Conservation (phyloP, 768 basidiomycete genomes). For the Lepiota brunneoincarnata region DNA sequence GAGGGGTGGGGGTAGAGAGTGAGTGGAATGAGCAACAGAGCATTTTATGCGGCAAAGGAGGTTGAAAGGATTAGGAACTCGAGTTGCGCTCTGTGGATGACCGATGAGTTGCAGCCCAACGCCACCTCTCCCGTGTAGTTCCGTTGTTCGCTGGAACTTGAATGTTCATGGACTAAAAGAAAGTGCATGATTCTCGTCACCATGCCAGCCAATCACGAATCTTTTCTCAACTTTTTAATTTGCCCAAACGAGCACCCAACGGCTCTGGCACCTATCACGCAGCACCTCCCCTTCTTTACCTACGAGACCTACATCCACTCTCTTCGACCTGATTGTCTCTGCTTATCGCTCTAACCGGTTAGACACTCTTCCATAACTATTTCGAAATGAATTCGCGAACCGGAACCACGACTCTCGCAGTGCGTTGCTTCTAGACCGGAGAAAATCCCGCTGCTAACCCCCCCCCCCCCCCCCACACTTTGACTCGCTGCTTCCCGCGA, state of each 20-base stretch:
- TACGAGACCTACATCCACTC: not conserved
- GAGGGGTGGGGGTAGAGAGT: not conserved
- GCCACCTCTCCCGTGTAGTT: too few species aligned
- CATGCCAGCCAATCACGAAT: not conserved
- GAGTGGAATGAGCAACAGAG: not conserved
- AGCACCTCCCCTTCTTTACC: not conserved
- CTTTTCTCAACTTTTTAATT: too few species aligned
- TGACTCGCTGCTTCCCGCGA: too few species aligned
- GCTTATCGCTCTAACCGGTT: not conserved
- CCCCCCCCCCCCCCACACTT: too few species aligned
- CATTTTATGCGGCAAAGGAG: constrained; percentile 9
- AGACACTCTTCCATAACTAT: too few species aligned
- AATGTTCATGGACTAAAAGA: too few species aligned
- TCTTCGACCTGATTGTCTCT: not conserved
- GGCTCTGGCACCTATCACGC: not conserved
- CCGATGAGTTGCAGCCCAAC: too few species aligned
- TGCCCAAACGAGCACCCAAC: not conserved
- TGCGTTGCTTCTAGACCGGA: too few species aligned
- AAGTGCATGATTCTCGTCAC: not conserved
- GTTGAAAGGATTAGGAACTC: not conserved
- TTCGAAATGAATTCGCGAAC: too few species aligned
- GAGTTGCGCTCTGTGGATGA: not conserved
- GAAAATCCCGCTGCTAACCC: too few species aligned
- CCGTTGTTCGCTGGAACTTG: too few species aligned
- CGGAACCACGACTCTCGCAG: too few species aligned